A percentile compares a stretch with the other conserved stretches of the same genome.
Conservation (phyloP, 2,329 filamentous ascomycete species). For the Pyrenophora teres region DNA sequence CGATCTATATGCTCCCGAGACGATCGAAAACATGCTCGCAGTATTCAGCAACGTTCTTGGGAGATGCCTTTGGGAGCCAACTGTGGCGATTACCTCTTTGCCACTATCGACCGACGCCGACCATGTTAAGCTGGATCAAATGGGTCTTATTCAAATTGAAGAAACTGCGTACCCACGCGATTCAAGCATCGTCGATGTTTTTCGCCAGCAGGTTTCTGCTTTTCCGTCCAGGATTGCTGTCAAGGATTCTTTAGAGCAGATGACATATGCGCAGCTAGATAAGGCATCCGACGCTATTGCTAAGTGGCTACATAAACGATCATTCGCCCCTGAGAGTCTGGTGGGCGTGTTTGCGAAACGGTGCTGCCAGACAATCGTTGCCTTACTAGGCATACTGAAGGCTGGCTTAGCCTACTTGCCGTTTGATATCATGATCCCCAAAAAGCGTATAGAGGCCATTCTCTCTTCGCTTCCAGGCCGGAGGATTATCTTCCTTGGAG, state of each 20-base stretch:
- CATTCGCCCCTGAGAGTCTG: too few relatives aligned
- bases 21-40: too few relatives aligned
- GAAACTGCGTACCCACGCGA: too few relatives aligned
- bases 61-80: conserved; percentile 4
- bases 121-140: too few relatives aligned
- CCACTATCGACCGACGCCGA: neutral
- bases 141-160: too few relatives aligned
- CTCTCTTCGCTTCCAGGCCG: conserved; percentile 53
- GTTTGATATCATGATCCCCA: conserved; percentile 43
- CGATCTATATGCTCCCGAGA: too few relatives aligned
- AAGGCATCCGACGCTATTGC: conserved; percentile 7
- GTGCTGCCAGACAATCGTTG: too few relatives aligned
- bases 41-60: conserved; percentile 6
- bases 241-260: conserved; percentile 4
- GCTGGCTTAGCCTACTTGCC: conserved; percentile 4
- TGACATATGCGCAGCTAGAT: conserved; percentile 17
- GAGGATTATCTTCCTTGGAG: conserved; percentile 22
- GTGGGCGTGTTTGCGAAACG: too few relatives aligned
- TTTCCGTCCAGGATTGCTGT: conserved; percentile 5
- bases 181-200: too few relatives aligned
- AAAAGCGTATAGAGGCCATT: conserved; percentile 30
- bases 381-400: too few relatives aligned
- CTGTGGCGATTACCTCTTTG: neutral
- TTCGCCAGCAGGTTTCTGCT: too few relatives aligned
- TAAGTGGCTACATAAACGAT: conserved; percentile 12